Conservation (phyloP, 805 yeast genomes). For the Wickerhamomyces rabaulensis region DNA sequence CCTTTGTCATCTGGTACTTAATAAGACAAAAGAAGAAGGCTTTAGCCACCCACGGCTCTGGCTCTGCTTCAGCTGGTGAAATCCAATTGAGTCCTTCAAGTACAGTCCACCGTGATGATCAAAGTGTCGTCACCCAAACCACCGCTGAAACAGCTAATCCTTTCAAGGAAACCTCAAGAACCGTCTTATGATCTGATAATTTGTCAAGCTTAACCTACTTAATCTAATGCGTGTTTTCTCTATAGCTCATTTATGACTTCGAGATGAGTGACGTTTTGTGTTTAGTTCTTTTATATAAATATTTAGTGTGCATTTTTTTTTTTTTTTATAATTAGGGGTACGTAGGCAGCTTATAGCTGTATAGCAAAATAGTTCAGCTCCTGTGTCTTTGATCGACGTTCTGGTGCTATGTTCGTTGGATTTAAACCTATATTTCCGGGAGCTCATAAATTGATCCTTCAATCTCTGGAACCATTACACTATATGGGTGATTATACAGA, state of each 20-base stretch:
- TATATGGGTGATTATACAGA: no score
- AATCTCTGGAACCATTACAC: no score
- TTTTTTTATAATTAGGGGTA: no score
- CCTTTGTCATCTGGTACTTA: conserved; percentile 28
- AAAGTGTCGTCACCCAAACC: conserved; percentile 16
- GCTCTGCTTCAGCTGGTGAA: conserved; percentile 10
- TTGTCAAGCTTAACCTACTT: neutral
- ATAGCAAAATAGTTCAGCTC: no score
- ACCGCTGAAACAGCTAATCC: conserved; percentile 24
- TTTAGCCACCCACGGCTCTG: neutral
- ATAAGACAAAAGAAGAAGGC: conserved; percentile 20
- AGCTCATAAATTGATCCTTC: no score
- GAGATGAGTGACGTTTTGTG: neutral
- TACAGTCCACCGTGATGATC: conserved; percentile 6
- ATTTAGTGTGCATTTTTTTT: neutral
- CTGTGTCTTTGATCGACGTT: no score
- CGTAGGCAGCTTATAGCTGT: no score
- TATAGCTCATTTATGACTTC: neutral
- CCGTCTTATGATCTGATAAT: conserved; percentile 16
- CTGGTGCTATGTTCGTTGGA: no score
- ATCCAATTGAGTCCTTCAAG: conserved; percentile 22
- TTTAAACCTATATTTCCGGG: no score
- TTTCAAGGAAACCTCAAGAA: conserved; percentile 25
- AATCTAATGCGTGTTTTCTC: neutral
- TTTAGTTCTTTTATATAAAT: neutral